These are phyloP conservation scores for Cardamine resedifolia DNA, from an alignment of 345 rosid genomes.

Conservation along the genomic window DNA sequence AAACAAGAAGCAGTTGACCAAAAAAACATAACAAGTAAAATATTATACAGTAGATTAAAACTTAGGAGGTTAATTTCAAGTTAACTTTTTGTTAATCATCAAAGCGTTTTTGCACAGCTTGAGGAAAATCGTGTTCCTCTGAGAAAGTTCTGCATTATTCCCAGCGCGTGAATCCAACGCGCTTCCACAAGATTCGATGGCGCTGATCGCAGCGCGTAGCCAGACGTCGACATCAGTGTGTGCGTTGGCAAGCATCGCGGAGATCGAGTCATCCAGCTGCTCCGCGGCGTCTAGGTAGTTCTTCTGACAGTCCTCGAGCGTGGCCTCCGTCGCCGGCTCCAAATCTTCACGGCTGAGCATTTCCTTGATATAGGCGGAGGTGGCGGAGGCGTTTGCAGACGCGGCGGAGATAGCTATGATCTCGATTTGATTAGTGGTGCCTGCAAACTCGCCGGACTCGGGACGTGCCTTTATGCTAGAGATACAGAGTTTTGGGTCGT, in stretches of 20 bases:
- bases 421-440: slow-evolving; percentile 43
- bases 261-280: slow-evolving; percentile 59
- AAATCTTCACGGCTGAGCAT: slow-evolving; percentile 20
- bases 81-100: slow-evolving; percentile 35
- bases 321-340: slow-evolving; percentile 48
- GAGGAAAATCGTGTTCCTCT: slow-evolving; percentile 36
- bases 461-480: slow-evolving; percentile 45
- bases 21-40: not conserved
- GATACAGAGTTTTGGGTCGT: slow-evolving; percentile 44
- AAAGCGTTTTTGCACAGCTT: slow-evolving; percentile 46
- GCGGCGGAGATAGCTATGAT: slow-evolving; percentile 51
- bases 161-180: slow-evolving; percentile 27
- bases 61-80: not conserved
- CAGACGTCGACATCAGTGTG: slow-evolving; percentile 40
- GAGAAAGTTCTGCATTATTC: slow-evolving; percentile 22
- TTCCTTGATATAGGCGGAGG: slow-evolving; percentile 36
- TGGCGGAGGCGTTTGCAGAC: slow-evolving; percentile 43
- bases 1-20: not conserved
- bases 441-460: slow-evolving; percentile 34
- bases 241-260: slow-evolving; percentile 45
- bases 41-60: not conserved
- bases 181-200: slow-evolving; percentile 41
- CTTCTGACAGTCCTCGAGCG: slow-evolving; percentile 56
- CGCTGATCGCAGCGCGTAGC: slow-evolving; percentile 49
- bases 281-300: slow-evolving; percentile 49